Conservation (phyloP, 768 basidiomycete genomes). For the Lactifluus subvellereus region DNA sequence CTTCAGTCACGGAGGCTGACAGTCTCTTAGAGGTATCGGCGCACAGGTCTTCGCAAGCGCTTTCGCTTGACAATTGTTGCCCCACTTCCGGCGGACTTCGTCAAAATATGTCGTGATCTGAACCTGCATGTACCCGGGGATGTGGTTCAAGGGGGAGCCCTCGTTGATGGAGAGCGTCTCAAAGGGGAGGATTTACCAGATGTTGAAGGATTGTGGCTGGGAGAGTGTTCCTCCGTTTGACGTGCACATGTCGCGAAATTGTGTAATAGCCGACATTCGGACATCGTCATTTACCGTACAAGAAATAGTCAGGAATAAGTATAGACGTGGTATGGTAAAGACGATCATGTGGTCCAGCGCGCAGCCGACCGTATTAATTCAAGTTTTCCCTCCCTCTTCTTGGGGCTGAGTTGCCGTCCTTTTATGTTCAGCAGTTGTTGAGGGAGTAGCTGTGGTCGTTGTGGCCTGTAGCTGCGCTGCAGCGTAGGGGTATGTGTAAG, state of each 20-base stretch:
- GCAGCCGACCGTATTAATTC: background rate
- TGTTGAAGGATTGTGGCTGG: constrained; percentile 18
- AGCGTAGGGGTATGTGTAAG: constrained; percentile 20
- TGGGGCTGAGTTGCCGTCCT: constrained; percentile 1
- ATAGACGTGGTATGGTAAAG: constrained; percentile 10
- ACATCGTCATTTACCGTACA: constrained; percentile 12
- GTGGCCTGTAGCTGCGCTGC: constrained; percentile 1
- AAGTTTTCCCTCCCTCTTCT: constrained; percentile 4
- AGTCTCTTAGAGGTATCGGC: constrained; percentile 19
- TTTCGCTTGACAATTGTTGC: constrained; percentile 21
- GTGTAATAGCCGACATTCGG: background rate
- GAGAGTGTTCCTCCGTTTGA: background rate
- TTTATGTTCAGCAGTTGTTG: constrained; percentile 3
- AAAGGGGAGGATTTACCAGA: background rate
- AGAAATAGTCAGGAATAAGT: constrained; percentile 18
- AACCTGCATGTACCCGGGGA: constrained; percentile 3
- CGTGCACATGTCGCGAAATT: background rate
- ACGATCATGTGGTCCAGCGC: background rate
- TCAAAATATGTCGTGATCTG: constrained; percentile 16
- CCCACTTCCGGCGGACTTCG: constrained; percentile 21
- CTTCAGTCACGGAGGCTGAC: background rate
- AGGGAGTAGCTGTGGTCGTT: background rate
- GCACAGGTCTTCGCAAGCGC: constrained; percentile 15
- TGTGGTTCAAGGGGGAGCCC: constrained; percentile 11
- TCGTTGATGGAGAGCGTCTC: constrained; percentile 13